Conservation (phyloP, 768 basidiomycete species). For the Suillus tomentosus region DNA sequence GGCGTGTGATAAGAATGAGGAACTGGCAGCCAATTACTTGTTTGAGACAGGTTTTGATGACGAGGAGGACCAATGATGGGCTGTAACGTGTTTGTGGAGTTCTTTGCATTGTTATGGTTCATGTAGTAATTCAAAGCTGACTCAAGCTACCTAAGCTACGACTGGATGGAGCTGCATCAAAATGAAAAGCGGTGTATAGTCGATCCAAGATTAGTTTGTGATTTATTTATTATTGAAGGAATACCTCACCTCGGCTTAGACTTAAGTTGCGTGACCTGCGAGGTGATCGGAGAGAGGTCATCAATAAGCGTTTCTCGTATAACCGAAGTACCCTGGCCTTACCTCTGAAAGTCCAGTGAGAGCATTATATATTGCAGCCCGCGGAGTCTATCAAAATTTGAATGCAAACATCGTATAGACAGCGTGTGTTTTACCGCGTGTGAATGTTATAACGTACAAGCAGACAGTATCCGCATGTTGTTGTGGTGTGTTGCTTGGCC, state of each 20-base stretch:
- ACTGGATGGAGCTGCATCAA: constrained; percentile 1
- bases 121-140: constrained; percentile 8
- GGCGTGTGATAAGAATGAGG: constrained; percentile 96
- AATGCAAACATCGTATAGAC: background rate
- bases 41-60: constrained; percentile 75
- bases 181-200: background rate
- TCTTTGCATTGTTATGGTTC: constrained; percentile 11
- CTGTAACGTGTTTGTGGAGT: background rate
- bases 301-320: background rate
- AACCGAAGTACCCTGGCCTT: background rate
- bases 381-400: background rate
- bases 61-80: constrained; percentile 11
- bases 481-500: constrained; percentile 22
- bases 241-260: background rate
- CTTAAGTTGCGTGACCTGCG: too few species aligned
- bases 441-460: constrained; percentile 17
- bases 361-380: background rate
- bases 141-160: constrained; percentile 2
- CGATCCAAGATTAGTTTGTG: background rate
- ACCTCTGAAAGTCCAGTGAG: background rate
- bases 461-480: constrained; percentile 27
- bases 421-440: constrained; percentile 16
- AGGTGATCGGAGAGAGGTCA: background rate
- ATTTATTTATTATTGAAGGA: constrained; percentile 4
- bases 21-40: constrained; percentile 91